These are phyloP conservation scores for Chalciporus sphaerocephalus DNA, from an alignment of 768 basidiomycete genomes.

Conservation along the genomic window DNA sequence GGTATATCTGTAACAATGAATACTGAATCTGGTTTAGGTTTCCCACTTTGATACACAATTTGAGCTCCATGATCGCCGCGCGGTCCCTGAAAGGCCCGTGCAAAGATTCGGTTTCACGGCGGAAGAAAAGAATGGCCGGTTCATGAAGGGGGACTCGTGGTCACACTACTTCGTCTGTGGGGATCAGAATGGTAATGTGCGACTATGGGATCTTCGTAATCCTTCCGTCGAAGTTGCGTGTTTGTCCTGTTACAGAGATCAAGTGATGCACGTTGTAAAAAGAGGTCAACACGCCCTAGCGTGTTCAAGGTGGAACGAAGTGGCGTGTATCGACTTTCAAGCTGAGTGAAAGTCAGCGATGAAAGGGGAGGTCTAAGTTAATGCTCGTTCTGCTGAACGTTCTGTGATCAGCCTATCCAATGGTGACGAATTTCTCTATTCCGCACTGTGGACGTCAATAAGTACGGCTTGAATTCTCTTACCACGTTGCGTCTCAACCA, in stretches of 20 bases:
- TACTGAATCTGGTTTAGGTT: slow-evolving; percentile 30
- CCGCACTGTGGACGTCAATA: too few species aligned
- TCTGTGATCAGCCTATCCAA: slow-evolving; percentile 3
- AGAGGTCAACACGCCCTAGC: slow-evolving; percentile 33
- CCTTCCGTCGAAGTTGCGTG: slow-evolving; percentile 19
- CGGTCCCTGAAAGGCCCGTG: slow-evolving; percentile 33
- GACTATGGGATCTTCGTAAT: slow-evolving; percentile 48
- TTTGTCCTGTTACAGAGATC: slow-evolving; percentile 34
- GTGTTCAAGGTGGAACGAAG: slow-evolving; percentile 38
- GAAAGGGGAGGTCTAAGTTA: too few species aligned
- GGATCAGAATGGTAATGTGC: slow-evolving; percentile 38
- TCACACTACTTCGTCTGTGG: slow-evolving; percentile 41
- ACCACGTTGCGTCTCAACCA: too few species aligned
- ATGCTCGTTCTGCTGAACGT: background rate
- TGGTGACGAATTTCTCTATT: background rate
- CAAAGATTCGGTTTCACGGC: slow-evolving; percentile 43
- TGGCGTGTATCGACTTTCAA: slow-evolving; percentile 25
- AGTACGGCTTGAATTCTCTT: too few species aligned
- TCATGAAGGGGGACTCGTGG: slow-evolving; percentile 38
- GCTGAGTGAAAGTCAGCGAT: slow-evolving; percentile 15
- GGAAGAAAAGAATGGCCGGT: slow-evolving; percentile 39
- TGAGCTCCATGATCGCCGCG: slow-evolving; percentile 47
- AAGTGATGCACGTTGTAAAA: slow-evolving; percentile 38
- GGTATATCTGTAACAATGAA: background rate
- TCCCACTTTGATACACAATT: slow-evolving; percentile 49